Evolutionary conservation across 2,329 filamentous ascomycete species (phyloP), one percentile per base, ranked within the genome.

Genomic region (Thermomyces lanuginosus): DNA sequence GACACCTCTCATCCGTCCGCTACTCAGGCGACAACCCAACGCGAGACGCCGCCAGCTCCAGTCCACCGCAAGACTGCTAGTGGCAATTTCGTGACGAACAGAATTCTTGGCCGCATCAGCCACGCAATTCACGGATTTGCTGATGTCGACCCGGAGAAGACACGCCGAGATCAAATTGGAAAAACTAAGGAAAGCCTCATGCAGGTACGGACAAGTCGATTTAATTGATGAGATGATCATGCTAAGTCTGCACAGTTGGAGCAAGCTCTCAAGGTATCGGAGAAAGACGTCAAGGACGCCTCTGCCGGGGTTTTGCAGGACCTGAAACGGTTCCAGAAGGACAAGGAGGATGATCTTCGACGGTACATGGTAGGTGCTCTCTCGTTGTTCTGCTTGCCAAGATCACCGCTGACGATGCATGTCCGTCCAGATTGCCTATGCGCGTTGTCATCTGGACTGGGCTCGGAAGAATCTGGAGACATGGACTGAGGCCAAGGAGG

Each of bases 81-180:
- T 45, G 74, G 80, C n/a, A 82, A 78, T 42, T 92, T 89, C 36
- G 84, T 95, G 35, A 84, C 84, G 1, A 92, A 69, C 45, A 73
- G 86, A 57, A 82, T 98, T 27, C 95, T 98, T 50, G 89, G 86
- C 1, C 79, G 84, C 7, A 76, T 98, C 35, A 91, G 81, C 29
- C 86, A 98, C 55, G 89, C 89, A 0, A 82, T 95, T 17, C 82
- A 95, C 45, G 89, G 89, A 3, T 86, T 95, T 43, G 86, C 89
- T 1, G 89, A 98, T 48, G 81, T 91, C 21, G 89, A 98, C 46
- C 89, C 89, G 0, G 89, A 98, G 56, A 68, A 84, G 36, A 92
- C 84, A 22, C 68, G 89, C 28, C 69, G 89, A 28, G 89, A 98
- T 49, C 77, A 82, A 36, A 93, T 98, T 40, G 84, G 86, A 20